Evolutionary conservation across 148 eudicot species (phyloP), one percentile per base, ranked within the genome.

Genomic region (Pharnaceum exiguum): DNA sequence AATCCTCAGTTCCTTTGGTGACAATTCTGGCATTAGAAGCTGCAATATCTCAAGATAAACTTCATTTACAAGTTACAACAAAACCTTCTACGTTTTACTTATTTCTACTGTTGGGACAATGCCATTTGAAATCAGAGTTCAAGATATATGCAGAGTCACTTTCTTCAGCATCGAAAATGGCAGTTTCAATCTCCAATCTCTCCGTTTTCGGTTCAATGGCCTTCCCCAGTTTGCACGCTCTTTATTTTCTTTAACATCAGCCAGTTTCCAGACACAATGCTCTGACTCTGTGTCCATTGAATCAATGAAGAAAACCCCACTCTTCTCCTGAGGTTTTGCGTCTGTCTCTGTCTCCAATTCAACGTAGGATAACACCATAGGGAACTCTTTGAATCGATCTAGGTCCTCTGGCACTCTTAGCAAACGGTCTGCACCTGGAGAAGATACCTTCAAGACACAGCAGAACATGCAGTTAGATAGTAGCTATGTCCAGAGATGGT

Each of bases 391-490:
- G 69, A 94, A 94, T 52, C 95, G 75, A 15, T 53, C 49, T 40
- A 87, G 65, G 70, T 93, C 98, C 42, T 93, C 82, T 5, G 99
- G 99, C 27, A 85, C 76, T 82, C 58, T 86, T 31, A 94, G 70
- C 23, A 89, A 55, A 55, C 99, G 82, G 33, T 83, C 84, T 39
- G 95, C 99, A 49, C 96, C 90, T 7, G 99, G 96, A 63, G 96
- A 86, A 13, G 96, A 89, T 49, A 93, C 96, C 99, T 93, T 69
- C 74, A 47, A 53, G 42, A 51, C 32, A 57, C 13, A 6, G 58
- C 25, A 64, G 7, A 28, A 49, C 27, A 39, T 31, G 59, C 40
- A 23, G 23, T 51, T n/a, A 37, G 17, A 58, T 51, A 3, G 1
- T 15, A 19, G 13, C 25, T 38, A 36, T 13, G 13, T 45, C 46